Evolutionary conservation across 805 yeast genomes (phyloP).

Genomic region (Alloascoidea hylecoeti): DNA sequence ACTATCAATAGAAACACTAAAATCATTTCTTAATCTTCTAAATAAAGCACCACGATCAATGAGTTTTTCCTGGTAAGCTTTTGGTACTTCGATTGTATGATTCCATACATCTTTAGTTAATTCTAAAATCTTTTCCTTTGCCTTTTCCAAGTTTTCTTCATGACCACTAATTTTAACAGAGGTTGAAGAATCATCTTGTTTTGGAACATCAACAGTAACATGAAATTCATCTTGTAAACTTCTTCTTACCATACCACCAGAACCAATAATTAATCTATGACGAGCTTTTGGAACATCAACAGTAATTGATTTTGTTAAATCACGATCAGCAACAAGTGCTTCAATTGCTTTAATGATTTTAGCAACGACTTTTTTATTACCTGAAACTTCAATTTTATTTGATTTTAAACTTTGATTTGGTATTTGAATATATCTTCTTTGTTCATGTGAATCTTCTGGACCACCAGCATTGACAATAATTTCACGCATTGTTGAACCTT

Average conservation of each 20-base stretch:
- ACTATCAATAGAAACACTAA: slow-evolving; percentile 43
- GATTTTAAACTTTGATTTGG: slow-evolving; percentile 58
- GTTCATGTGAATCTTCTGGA: slow-evolving; percentile 30
- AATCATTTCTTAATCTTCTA: slow-evolving; percentile 36
- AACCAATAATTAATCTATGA: slow-evolving; percentile 69
- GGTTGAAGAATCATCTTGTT: slow-evolving; percentile 31
- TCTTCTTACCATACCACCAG: slow-evolving; percentile 64
- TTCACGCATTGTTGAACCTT: slow-evolving; percentile 59
- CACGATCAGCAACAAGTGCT: slow-evolving; percentile 47
- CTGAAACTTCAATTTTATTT: slow-evolving; percentile 45
- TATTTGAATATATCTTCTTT: slow-evolving; percentile 44
- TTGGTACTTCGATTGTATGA: slow-evolving; percentile 42
- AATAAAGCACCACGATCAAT: slow-evolving; percentile 54
- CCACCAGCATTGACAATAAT: slow-evolving; percentile 75
- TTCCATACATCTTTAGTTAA: slow-evolving; percentile 46
- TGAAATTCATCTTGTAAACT: slow-evolving; percentile 54
- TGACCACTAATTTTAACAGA: slow-evolving; percentile 46
- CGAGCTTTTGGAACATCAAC: slow-evolving; percentile 56
- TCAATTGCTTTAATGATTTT: slow-evolving; percentile 50
- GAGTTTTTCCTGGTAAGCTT: slow-evolving; percentile 39
- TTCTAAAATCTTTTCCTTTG: slow-evolving; percentile 44
- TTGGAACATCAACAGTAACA: slow-evolving; percentile 57
- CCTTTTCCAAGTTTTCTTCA: slow-evolving; percentile 49
- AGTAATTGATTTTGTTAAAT: slow-evolving; percentile 26
- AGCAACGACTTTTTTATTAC: slow-evolving; percentile 62